Percentiles rank a stretch among this genome's conserved stretches.
Conservation (phyloP, 2,329 filamentous ascomycete species). For the Lachnellula willkommii region DNA sequence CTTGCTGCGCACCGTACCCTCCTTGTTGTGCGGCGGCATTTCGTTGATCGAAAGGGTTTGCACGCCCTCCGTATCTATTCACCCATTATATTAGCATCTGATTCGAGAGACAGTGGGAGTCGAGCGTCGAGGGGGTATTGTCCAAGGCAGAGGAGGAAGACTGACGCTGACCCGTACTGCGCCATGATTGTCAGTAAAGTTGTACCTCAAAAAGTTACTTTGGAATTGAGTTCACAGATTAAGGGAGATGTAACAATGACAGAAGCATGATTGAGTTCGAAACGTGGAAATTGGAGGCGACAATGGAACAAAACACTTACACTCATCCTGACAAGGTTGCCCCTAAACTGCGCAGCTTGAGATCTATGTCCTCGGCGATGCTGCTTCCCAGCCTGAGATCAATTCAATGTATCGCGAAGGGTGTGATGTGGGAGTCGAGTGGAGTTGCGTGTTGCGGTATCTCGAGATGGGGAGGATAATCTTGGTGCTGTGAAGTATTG, state of each 20-base stretch:
- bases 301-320: slow-evolving; percentile 26
- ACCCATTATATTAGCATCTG: neutral
- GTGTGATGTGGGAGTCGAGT: neutral
- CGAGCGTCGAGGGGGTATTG: neutral
- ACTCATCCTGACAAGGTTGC: slow-evolving; percentile 24
- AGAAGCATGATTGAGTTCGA: slow-evolving; percentile 3
- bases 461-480: neutral
- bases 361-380: slow-evolving; percentile 9
- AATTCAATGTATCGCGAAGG: neutral
- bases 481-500: neutral
- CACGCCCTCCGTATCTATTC: slow-evolving; percentile 39
- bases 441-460: neutral
- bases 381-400: slow-evolving; percentile 4
- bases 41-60: slow-evolving; percentile 57
- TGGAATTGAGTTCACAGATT: slow-evolving; percentile 2
- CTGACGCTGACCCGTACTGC: slow-evolving; percentile 28
- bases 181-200: slow-evolving; percentile 28
- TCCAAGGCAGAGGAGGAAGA: slow-evolving; percentile 8
- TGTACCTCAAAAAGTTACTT: slow-evolving; percentile 22
- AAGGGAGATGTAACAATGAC: slow-evolving; percentile 1
- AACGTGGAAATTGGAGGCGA: slow-evolving; percentile 13
- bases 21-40: slow-evolving; percentile 29
- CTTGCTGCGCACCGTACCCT: neutral
- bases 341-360: slow-evolving; percentile 9
- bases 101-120: neutral